Evolutionary conservation across 2,329 filamentous ascomycete genomes (phyloP).

Genomic region (Thelonectria discophora): DNA sequence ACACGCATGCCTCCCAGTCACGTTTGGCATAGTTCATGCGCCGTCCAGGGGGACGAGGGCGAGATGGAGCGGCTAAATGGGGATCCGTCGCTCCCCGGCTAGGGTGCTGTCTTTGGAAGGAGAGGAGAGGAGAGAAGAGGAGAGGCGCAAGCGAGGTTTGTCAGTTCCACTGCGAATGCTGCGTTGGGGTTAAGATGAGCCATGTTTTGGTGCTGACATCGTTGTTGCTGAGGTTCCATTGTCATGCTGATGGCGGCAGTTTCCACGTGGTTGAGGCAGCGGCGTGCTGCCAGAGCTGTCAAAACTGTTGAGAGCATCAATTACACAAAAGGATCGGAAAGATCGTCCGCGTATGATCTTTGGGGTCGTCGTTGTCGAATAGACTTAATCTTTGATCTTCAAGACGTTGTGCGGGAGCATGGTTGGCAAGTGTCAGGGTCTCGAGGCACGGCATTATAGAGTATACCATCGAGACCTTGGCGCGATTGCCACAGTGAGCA

Average conservation of each 20-base stretch:
- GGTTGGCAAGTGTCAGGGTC: no score
- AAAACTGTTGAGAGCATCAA: not conserved
- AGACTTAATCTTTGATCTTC: no score
- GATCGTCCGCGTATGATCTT: constrained; percentile 9
- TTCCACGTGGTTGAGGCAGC: not conserved
- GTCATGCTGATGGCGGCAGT: not conserved
- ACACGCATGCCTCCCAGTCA: not conserved
- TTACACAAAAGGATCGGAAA: not conserved
- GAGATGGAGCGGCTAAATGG: not conserved
- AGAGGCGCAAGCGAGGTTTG: constrained; percentile 3
- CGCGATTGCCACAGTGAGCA: no score
- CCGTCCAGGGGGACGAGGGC: not conserved
- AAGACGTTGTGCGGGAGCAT: no score
- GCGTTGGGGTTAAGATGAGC: not conserved
- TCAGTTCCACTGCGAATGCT: constrained; percentile 6
- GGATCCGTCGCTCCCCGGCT: not conserved
- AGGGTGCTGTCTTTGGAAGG: not conserved
- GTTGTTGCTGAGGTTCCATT: not conserved
- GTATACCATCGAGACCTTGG: no score
- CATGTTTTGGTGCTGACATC: not conserved
- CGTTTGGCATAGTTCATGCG: not conserved
- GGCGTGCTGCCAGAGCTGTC: not conserved
- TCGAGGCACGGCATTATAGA: no score
- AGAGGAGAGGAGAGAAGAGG: no score
- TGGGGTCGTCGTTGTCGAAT: not conserved